Evolutionary conservation across 2,329 filamentous ascomycete genomes (phyloP).

Genomic region (Exutisphaerella laricina): DNA sequence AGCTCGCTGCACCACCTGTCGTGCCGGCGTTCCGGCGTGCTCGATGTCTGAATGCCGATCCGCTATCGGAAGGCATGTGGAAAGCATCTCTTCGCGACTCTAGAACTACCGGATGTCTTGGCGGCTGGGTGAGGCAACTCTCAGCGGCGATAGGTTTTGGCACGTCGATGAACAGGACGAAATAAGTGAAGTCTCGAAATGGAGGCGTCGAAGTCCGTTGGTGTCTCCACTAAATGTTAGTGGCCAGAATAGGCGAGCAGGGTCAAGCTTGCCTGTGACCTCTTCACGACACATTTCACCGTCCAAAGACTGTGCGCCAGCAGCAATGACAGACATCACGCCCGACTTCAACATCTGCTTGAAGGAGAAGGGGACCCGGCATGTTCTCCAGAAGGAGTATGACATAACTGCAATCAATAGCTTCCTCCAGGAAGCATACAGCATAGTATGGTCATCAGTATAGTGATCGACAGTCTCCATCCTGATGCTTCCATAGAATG

Average conservation of each 20-base stretch:
- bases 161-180: too few species aligned
- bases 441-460: conserved; percentile 59
- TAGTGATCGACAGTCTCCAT: conserved; percentile 19
- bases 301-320: background rate
- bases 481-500: conserved; percentile 54
- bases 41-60: background rate
- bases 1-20: too few species aligned
- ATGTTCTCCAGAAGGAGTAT: conserved; percentile 42
- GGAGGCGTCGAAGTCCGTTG: too few species aligned
- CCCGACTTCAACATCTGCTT: conserved; percentile 64
- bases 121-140: too few species aligned
- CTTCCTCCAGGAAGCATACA: conserved; percentile 89
- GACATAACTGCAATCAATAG: conserved; percentile 57
- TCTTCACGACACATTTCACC: background rate
- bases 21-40: background rate
- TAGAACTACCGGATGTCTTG: background rate
- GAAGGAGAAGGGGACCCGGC: conserved; percentile 49
- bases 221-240: too few species aligned
- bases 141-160: too few species aligned
- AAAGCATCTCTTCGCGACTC: too few species aligned
- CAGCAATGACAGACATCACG: conserved; percentile 54
- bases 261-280: too few species aligned
- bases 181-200: too few species aligned
- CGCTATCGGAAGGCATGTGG: too few species aligned
- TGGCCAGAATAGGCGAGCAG: too few species aligned